A percentile compares a stretch with the other conserved stretches of the same genome.
Conservation (phyloP, 306 rosid species). For the Parietaria judaica region DNA sequence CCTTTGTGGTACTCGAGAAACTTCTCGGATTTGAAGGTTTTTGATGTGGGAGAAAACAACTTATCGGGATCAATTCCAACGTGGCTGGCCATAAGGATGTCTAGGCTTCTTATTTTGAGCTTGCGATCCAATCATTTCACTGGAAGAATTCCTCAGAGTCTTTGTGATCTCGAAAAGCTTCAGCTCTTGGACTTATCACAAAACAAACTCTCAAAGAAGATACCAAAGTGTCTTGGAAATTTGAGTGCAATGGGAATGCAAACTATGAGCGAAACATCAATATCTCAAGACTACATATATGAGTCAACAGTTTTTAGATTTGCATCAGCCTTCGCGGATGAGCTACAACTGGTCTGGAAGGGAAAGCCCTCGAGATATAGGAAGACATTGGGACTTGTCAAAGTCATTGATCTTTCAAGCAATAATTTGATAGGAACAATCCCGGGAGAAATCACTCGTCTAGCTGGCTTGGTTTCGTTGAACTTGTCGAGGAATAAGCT, state of each 20-base stretch:
- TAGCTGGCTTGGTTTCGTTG: too few species aligned
- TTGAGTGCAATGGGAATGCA: not conserved
- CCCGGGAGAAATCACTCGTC: too few species aligned
- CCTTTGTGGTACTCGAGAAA: not conserved
- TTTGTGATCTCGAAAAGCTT: not conserved
- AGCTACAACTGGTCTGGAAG: not conserved
- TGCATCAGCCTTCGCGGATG: not conserved
- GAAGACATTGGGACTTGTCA: too few species aligned
- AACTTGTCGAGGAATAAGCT: too few species aligned
- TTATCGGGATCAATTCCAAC: conserved; percentile 8
- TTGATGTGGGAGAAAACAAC: conserved; percentile 16
- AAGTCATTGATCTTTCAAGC: too few species aligned
- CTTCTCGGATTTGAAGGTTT: not conserved
- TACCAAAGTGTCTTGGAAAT: conserved; percentile 9
- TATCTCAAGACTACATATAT: not conserved
- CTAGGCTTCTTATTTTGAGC: not conserved
- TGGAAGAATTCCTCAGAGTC: not conserved
- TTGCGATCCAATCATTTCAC: too few species aligned
- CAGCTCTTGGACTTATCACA: conserved; percentile 11
- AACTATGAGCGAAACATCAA: not conserved
- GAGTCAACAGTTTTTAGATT: not conserved
- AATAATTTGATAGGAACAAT: too few species aligned
- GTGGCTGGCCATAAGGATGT: conserved; percentile 1
- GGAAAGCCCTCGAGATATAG: not conserved
- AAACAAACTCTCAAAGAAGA: conserved; percentile 5